Percentiles rank a stretch among this genome's conserved stretches.
phyloP scores from a whole-genome alignment of 2,329 filamentous ascomycete species.

The Pseudogymnoascus sp. region DNA sequence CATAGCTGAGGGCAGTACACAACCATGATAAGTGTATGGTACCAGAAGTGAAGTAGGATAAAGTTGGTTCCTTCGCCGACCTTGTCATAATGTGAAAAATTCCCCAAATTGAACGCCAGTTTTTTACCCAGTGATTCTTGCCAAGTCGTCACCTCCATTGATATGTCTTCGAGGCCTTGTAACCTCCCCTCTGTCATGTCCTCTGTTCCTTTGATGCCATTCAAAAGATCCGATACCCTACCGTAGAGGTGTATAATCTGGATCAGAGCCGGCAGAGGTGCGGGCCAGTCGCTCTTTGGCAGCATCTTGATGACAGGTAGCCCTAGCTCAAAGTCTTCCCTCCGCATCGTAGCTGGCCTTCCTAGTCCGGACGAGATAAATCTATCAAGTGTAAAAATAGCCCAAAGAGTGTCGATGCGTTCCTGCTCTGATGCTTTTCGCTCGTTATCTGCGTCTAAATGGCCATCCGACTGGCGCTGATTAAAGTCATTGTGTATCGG shows the following conservation, averaged over 20 bases:
- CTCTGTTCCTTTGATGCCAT: constrained; percentile 66
- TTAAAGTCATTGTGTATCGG: constrained; percentile 10
- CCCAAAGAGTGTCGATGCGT: constrained; percentile 82
- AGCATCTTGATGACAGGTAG: constrained; percentile 49
- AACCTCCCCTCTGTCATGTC: constrained; percentile 72
- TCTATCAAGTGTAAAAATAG: constrained; percentile 79
- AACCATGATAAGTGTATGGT: constrained; percentile 78
- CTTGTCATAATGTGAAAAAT: constrained; percentile 79
- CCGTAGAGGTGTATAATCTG: constrained; percentile 83
- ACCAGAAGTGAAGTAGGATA: constrained; percentile 81
- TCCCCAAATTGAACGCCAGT: constrained; percentile 76
- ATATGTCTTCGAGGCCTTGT: constrained; percentile 66
- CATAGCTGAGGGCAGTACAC: constrained; percentile 80
- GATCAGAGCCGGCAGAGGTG: constrained; percentile 72
- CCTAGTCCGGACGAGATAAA: constrained; percentile 85
- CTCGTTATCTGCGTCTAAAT: background rate
- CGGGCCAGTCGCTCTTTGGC: constrained; percentile 60
- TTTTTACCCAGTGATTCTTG: constrained; percentile 68
- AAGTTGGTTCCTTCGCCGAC: constrained; percentile 79
- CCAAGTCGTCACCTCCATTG: constrained; percentile 64
- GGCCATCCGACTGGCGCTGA: constrained; percentile 11
- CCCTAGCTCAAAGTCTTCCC: constrained; percentile 76
- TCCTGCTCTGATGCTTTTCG: constrained; percentile 38
- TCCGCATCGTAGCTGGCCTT: constrained; percentile 72
- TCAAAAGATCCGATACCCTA: constrained; percentile 74